Percentiles rank a stretch among this genome's conserved stretches.
These are phyloP conservation scores for Phellinidium pouzarii DNA, from an alignment of 1,284 basidiomycete genomes.

Conservation along the genomic window DNA sequence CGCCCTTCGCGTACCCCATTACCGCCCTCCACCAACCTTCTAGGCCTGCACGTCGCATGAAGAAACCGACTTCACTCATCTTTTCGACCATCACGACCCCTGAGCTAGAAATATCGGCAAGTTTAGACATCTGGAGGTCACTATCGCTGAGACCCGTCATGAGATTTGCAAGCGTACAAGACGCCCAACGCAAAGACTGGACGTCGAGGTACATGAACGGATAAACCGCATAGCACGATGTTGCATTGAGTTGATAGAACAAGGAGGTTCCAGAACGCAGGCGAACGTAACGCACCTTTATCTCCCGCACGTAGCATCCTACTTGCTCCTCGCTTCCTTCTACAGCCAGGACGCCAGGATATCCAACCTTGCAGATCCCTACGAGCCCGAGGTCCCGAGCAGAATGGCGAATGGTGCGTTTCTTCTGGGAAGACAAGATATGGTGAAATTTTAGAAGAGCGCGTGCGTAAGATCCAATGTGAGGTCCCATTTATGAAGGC, in stretches of 20 bases:
- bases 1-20: slow-evolving; percentile 12
- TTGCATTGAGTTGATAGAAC: too few species aligned
- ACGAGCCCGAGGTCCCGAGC: slow-evolving; percentile 8
- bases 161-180: slow-evolving; percentile 7
- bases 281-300: slow-evolving; percentile 8
- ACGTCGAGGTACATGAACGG: not conserved
- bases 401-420: slow-evolving; percentile 2
- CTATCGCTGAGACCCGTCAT: not conserved
- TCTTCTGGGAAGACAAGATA: slow-evolving; percentile 14
- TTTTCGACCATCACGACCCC: slow-evolving; percentile 12
- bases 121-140: slow-evolving; percentile 2
- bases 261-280: too few species aligned
- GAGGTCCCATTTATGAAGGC: not conserved
- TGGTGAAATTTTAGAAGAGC: slow-evolving; percentile 18
- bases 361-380: slow-evolving; percentile 17
- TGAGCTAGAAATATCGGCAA: not conserved
- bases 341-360: slow-evolving; percentile 16
- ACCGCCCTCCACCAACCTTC: slow-evolving; percentile 14
- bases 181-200: slow-evolving; percentile 17
- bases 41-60: slow-evolving; percentile 8
- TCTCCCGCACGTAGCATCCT: slow-evolving; percentile 8
- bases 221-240: not conserved
- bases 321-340: slow-evolving; percentile 15
- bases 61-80: slow-evolving; percentile 14
- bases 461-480: not conserved